These are phyloP conservation scores for Arabidopsis suecica DNA, from an alignment of 345 rosid species.

Conservation along the genomic window DNA sequence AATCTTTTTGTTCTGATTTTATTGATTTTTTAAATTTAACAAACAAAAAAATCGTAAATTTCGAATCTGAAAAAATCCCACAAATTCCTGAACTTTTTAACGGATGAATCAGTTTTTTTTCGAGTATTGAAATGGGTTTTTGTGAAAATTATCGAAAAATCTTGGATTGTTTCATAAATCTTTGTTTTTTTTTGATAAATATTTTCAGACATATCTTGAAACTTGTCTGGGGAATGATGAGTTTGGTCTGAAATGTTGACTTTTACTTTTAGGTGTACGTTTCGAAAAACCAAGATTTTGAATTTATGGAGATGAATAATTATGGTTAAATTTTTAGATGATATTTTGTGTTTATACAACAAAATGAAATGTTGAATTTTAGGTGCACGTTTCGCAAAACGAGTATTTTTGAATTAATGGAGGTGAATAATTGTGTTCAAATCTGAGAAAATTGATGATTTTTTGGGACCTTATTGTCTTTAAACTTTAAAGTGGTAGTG, in stretches of 20 bases:
- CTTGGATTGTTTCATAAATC: not conserved
- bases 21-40: not conserved
- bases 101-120: not conserved
- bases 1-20: not conserved
- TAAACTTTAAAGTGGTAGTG: slow-evolving; percentile 16
- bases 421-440: not conserved
- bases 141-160: not conserved
- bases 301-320: not conserved
- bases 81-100: not conserved
- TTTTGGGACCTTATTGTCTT: not conserved
- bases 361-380: no score
- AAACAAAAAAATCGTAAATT: not conserved
- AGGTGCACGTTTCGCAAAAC: no score
- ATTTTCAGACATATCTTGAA: not conserved
- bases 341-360: not conserved
- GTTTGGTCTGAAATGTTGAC: slow-evolving; percentile 17
- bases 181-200: not conserved
- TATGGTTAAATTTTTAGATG: not conserved
- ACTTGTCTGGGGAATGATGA: slow-evolving; percentile 9
- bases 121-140: not conserved
- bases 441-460: not conserved
- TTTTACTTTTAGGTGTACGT: slow-evolving; percentile 35
- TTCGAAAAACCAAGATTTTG: not conserved
- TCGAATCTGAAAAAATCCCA: slow-evolving; percentile 1
- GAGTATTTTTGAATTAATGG: not conserved